A percentile compares a stretch with the other conserved stretches of the same genome.
Conservation (phyloP, 441 rosid species). For the Euphorbia corollata region DNA sequence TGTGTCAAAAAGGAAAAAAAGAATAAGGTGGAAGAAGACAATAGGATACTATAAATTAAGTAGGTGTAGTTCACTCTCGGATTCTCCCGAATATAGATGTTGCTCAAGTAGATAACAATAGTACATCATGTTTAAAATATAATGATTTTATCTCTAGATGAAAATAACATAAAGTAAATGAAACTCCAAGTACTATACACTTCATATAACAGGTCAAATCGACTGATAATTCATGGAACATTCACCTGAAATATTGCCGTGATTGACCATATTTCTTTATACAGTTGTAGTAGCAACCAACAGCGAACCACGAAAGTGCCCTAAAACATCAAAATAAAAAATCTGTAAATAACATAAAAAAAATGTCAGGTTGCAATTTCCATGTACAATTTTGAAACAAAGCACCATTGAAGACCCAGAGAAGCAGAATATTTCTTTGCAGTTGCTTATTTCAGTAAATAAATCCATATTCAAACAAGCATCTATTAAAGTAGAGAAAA, state of each 20-base stretch:
- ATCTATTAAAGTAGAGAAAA: not conserved
- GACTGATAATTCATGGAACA: slow-evolving; percentile 7
- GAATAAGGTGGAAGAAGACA: not conserved
- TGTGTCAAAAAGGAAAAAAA: not conserved
- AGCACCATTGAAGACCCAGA: not conserved
- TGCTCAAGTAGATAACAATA: not conserved
- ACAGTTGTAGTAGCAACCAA: slow-evolving; percentile 92
- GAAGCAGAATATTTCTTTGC: not conserved
- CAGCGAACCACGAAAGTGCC: slow-evolving; percentile 97
- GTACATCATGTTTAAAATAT: not conserved
- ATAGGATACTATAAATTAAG: not conserved
- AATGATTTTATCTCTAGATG: not conserved
- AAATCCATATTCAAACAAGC: not conserved
- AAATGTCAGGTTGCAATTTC: not conserved
- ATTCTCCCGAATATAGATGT: not conserved
- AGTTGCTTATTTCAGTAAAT: not conserved
- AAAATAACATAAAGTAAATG: not conserved
- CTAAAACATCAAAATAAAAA: slow-evolving; percentile 33
- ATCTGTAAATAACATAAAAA: slow-evolving; percentile 9
- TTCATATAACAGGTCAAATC: slow-evolving; percentile 9
- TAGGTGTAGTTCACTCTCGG: not conserved
- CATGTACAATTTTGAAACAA: not conserved
- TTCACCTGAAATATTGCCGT: slow-evolving; percentile 77
- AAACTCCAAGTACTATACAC: not conserved
- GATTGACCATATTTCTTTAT: slow-evolving; percentile 86